A percentile compares a stretch with the other conserved stretches of the same genome.
Conservation (phyloP, 495 filamentous ascomycete species). For the Usnea hakonensis region DNA sequence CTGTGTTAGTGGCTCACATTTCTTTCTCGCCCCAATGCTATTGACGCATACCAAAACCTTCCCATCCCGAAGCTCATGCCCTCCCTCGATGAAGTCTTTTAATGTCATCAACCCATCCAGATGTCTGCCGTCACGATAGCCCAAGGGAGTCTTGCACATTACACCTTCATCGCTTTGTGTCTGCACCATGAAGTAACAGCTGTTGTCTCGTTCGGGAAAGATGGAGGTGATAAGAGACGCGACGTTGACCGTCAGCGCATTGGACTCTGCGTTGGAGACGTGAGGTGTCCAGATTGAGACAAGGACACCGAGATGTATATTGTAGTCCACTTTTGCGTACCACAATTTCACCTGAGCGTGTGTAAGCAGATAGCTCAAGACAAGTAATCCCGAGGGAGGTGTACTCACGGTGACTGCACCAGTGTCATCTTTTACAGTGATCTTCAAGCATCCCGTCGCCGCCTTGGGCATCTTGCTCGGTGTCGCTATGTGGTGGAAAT, state of each 20-base stretch:
- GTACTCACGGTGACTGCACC: conserved; percentile 45
- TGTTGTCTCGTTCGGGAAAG: conserved; percentile 42
- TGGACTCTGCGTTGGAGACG: conserved; percentile 22
- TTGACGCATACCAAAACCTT: conserved; percentile 42
- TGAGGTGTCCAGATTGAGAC: conserved; percentile 25
- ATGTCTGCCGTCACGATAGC: conserved; percentile 27
- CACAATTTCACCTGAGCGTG: conserved; percentile 26
- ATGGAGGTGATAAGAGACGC: conserved; percentile 36
- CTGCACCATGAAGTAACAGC: conserved; percentile 35
- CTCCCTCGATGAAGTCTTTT: conserved; percentile 38
- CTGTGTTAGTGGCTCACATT: conserved; percentile 22
- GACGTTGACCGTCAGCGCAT: neutral
- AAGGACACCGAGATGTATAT: conserved; percentile 23
- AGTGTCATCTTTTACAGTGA: conserved; percentile 51
- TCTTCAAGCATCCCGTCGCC: conserved; percentile 44
- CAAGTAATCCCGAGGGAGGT: neutral
- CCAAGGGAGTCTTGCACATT: conserved; percentile 34
- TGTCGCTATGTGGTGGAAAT: conserved; percentile 37
- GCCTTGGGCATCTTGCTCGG: conserved; percentile 33
- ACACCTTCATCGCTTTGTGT: conserved; percentile 33
- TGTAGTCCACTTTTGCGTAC: conserved; percentile 25
- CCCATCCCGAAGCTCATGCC: conserved; percentile 31
- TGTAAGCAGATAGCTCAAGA: neutral
- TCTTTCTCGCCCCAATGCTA: conserved; percentile 37
- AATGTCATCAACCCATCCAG: conserved; percentile 38